Evolutionary conservation across 805 yeast genomes (phyloP).

Genomic region (Kregervanrija fluxuum): DNA sequence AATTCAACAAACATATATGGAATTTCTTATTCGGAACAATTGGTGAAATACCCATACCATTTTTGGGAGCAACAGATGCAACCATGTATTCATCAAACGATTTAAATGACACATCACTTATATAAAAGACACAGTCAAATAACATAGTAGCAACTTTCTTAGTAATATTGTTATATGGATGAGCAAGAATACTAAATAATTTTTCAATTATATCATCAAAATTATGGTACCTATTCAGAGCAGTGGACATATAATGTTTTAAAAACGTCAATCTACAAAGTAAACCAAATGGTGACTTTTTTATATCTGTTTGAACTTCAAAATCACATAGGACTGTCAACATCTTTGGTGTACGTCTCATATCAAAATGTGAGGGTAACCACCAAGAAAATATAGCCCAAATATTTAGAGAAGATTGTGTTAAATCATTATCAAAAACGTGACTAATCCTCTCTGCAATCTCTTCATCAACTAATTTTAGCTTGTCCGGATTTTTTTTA

Average conservation of each 20-base stretch:
- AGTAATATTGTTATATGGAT: conserved; percentile 69
- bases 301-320: conserved; percentile 40
- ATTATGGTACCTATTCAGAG: conserved; percentile 35
- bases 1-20: conserved; percentile 30
- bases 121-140: conserved; percentile 27
- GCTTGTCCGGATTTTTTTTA: conserved; percentile 26
- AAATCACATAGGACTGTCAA: conserved; percentile 39
- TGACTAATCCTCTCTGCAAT: conserved; percentile 36
- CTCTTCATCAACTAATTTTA: conserved; percentile 36
- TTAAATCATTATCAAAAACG: conserved; percentile 50
- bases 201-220: conserved; percentile 37
- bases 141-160: conserved; percentile 58
- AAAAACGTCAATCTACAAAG: conserved; percentile 54
- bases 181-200: conserved; percentile 44
- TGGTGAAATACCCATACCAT: conserved; percentile 25
- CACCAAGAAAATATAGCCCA: conserved; percentile 79
- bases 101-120: conserved; percentile 7
- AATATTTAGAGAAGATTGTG: conserved; percentile 64
- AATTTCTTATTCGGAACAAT: conserved; percentile 21
- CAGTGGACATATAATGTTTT: conserved; percentile 30
- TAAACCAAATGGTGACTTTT: conserved; percentile 52
- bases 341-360: conserved; percentile 56
- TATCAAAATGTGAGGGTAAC: conserved; percentile 58
- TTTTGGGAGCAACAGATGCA: conserved; percentile 28
- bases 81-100: conserved; percentile 34